Conservation (phyloP, 805 yeast species). For the Candida namnaoensis region DNA sequence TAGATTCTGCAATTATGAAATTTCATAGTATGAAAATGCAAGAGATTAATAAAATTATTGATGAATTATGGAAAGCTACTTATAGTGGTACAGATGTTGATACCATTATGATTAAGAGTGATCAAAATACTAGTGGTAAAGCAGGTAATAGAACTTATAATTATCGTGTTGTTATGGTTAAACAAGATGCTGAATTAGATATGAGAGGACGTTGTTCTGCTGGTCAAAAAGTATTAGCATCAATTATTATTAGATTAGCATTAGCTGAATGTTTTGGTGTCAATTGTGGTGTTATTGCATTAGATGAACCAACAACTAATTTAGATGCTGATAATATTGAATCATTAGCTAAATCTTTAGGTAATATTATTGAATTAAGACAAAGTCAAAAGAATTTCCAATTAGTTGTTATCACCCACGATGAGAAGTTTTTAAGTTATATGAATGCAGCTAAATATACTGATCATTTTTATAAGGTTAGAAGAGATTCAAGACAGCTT, state of each 20-base stretch:
- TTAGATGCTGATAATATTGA: conserved; percentile 85
- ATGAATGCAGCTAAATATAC: conserved; percentile 83
- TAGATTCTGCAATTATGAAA: conserved; percentile 90
- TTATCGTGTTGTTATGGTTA: conserved; percentile 91
- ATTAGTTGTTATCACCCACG: conserved; percentile 92
- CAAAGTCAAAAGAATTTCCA: conserved; percentile 82
- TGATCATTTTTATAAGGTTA: conserved; percentile 78
- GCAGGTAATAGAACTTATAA: conserved; percentile 64
- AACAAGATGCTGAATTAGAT: conserved; percentile 85
- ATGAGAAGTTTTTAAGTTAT: conserved; percentile 77
- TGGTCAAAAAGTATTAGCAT: conserved; percentile 92
- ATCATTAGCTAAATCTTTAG: conserved; percentile 74
- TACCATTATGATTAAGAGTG: conserved; percentile 78
- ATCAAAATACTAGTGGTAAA: conserved; percentile 33
- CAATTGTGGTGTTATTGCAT: conserved; percentile 90
- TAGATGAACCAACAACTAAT: conserved; percentile 97
- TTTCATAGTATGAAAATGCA: conserved; percentile 88
- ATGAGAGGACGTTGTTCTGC: conserved; percentile 99
- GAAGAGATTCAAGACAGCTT: conserved; percentile 72
- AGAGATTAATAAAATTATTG: conserved; percentile 80
- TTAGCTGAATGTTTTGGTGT: conserved; percentile 93
- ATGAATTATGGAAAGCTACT: conserved; percentile 89
- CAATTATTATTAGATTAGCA: conserved; percentile 84
- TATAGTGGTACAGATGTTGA: conserved; percentile 95
- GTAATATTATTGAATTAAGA: conserved; percentile 66